Base-by-base conservation (phyloP, 1,284 basidiomycete species). In the Coniferiporia sulphurascens region DNA sequence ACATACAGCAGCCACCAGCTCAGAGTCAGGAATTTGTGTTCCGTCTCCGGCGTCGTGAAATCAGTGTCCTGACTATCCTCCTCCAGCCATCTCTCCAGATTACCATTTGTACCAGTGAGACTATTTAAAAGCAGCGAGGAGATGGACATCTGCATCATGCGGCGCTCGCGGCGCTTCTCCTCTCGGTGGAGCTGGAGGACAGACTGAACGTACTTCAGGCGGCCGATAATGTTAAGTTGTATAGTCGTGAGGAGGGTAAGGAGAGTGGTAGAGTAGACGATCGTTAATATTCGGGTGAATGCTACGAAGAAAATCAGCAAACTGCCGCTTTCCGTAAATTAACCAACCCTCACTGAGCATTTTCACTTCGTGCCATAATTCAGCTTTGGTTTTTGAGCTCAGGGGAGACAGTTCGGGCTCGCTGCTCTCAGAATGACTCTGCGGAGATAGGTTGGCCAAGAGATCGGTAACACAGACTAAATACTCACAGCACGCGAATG, bases 1-100 rank as follows among this genome's bases (percentile, higher is more conserved):
- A 90, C 86, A 67, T 96, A 88, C 57, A 96, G 69, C 51, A 95
- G 79, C 91, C 93, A 95, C 91, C 93, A 96, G 54, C 85, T 91
- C 63, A 95, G 82, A 0, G 91, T 93, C 59, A 96, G 76, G 68
- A 86, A 95, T 67, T 86, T 86, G 62, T 82, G 76, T 71, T 95
- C 91, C 0, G 84, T 83, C 55, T 86, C 83, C 43, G 86, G 82
- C 35, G 60, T 65, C 38, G 70, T 72, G 12, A 84, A 73, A 27
- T 66, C 70, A 36, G 72, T 71, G 45, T 69, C 67, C 58, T 73
- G 69, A 44, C 68, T 64, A n/a, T 62, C 62, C 58, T 64, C 61
- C 41, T 43, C 36, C 17, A 53, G 34, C 58, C 50, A 61, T n/a
- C 63, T 55, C 7, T 64, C 66, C 10, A 53, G 19, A 22, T 62